A percentile compares a stretch with the other conserved stretches of the same genome.
Conservation (phyloP, 305 asterid genomes). For the Rubia balearica region DNA sequence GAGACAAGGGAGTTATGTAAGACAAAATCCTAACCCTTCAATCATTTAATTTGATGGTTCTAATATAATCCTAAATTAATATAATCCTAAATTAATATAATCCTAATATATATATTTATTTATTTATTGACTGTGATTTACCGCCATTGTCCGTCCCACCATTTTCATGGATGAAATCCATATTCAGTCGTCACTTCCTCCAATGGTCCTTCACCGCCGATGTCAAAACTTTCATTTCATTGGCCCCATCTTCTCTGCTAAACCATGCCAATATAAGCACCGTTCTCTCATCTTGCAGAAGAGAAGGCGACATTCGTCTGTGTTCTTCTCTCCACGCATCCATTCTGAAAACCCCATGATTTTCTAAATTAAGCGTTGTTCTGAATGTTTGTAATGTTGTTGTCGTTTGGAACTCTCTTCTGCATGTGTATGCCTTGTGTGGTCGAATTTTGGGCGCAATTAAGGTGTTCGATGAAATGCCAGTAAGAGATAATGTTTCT, state of each 20-base stretch:
- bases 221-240: constrained; percentile 19
- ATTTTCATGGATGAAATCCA: constrained; percentile 34
- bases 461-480: constrained; percentile 71
- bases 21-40: no score
- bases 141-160: background rate
- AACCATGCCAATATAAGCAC: constrained; percentile 29
- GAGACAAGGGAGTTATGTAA: no score
- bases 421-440: constrained; percentile 39
- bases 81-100: no score
- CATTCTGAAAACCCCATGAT: constrained; percentile 48
- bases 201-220: constrained; percentile 10
- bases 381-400: constrained; percentile 2
- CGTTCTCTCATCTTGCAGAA: constrained; percentile 44
- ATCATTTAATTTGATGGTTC: no score
- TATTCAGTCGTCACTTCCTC: constrained; percentile 12
- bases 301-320: constrained; percentile 42
- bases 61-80: no score
- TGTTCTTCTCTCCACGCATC: constrained; percentile 64
- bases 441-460: constrained; percentile 39
- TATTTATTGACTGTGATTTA: no score
- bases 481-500: constrained; percentile 53
- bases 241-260: constrained; percentile 23
- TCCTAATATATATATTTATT: no score
- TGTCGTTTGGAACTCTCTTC: constrained; percentile 50
- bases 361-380: constrained; percentile 9